phyloP scores from a whole-genome alignment of 2,329 filamentous ascomycete species.

The Alternaria novae-zelandiae region DNA sequence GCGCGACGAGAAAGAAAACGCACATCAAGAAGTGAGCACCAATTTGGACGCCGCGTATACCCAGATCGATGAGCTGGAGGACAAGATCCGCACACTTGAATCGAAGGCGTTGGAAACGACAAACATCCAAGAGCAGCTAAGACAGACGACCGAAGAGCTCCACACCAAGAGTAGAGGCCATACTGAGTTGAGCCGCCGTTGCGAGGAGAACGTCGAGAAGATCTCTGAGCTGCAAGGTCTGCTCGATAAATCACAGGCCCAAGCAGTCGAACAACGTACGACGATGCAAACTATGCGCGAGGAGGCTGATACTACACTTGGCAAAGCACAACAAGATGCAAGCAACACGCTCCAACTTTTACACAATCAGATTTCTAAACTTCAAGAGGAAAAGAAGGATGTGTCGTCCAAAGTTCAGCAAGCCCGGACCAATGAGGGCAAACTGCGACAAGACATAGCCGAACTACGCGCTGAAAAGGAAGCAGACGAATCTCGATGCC shows the following conservation, averaged over 20 bases:
- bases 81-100: slow-evolving; percentile 3
- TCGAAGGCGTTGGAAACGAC: slow-evolving; percentile 8
- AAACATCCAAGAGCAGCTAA: slow-evolving; percentile 15
- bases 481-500: slow-evolving; percentile 7
- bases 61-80: slow-evolving; percentile 8
- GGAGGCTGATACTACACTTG: slow-evolving; percentile 11
- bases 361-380: neutral
- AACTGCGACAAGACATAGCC: slow-evolving; percentile 15
- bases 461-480: slow-evolving; percentile 13
- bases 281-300: slow-evolving; percentile 14
- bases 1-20: slow-evolving; percentile 17
- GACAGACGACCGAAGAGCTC: slow-evolving; percentile 7
- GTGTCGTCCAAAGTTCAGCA: slow-evolving; percentile 15
- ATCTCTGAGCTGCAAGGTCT: slow-evolving; percentile 9
- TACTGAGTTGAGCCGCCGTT: slow-evolving; percentile 2
- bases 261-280: slow-evolving; percentile 16
- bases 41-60: slow-evolving; percentile 14
- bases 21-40: neutral
- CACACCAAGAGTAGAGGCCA: slow-evolving; percentile 8
- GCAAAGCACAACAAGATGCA: slow-evolving; percentile 10
- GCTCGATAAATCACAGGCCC: slow-evolving; percentile 7
- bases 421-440: slow-evolving; percentile 8
- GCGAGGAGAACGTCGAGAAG: neutral
- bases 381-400: slow-evolving; percentile 20
- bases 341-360: slow-evolving; percentile 7